phyloP scores from a whole-genome alignment of 495 filamentous ascomycete genomes.

The Endocarpon pusillum region DNA sequence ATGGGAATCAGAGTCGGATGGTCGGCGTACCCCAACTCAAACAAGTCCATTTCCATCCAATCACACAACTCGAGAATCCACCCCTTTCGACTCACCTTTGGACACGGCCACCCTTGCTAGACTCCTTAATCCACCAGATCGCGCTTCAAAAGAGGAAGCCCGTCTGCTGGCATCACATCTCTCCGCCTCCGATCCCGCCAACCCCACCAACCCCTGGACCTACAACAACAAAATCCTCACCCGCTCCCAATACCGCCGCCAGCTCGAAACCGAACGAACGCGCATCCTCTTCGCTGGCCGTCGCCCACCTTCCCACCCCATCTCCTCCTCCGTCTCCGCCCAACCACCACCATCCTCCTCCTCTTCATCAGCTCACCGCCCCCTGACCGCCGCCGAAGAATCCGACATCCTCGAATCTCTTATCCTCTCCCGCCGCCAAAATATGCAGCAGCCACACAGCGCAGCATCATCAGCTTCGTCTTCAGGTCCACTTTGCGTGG shows the following conservation, averaged over 20 bases:
- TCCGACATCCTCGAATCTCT: conserved; percentile 64
- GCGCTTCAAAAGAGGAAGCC: conserved; percentile 66
- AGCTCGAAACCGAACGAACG: conserved; percentile 45
- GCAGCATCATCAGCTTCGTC: conserved; percentile 9
- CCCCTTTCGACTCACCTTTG: conserved; percentile 43
- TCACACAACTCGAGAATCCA: conserved; percentile 32
- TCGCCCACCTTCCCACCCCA: conserved; percentile 12
- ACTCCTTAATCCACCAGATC: conserved; percentile 66
- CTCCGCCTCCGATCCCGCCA: conserved; percentile 21
- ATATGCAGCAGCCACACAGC: conserved; percentile 12
- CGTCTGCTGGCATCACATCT: conserved; percentile 70
- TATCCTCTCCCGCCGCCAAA: conserved; percentile 43
- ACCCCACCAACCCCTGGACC: not conserved
- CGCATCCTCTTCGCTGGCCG: conserved; percentile 41
- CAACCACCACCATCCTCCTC: not conserved
- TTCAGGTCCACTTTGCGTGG: conserved; percentile 70
- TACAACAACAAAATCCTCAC: conserved; percentile 52
- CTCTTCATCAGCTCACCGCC: conserved; percentile 14
- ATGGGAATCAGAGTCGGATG: conserved; percentile 28
- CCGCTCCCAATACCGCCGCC: conserved; percentile 52
- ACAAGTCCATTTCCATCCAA: conserved; percentile 22
- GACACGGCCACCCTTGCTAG: conserved; percentile 52
- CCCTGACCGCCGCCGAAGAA: conserved; percentile 53
- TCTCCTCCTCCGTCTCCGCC: conserved; percentile 1
- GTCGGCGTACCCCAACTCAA: conserved; percentile 66